Base-by-base conservation (phyloP, 2,329 filamentous ascomycete species). In the Fusarium clavum region DNA sequence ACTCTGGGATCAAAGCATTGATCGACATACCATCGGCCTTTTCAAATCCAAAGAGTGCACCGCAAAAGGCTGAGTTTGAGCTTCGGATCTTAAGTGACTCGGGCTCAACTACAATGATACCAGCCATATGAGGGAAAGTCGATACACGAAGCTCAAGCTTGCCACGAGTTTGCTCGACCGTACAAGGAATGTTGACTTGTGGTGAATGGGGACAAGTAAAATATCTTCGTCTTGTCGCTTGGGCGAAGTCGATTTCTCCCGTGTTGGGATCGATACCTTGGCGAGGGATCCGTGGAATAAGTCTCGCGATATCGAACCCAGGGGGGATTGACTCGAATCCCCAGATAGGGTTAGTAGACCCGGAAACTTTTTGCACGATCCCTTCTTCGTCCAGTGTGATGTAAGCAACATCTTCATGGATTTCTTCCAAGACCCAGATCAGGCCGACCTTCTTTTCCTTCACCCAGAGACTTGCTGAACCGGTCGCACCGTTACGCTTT, bases 381-480 rank as follows among this genome's bases (percentile, higher is more conserved):
- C 94, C 94, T 29, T 93, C 90, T 60, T 94, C 91, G 76, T 97
- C 92, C 22, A 97, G 86, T 13, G 85, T 86, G 45, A 99, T 81
- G 65, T 89, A 88, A 6, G 93, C 94, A 41, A 96, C 91, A 78
- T 99, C 94, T 80, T 99, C 96, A 58, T 95, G 93, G 65, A 99
- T 98, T 81, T 99, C 96, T 79, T 99, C 96, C 4, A 99, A 82
- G 11, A 99, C 96, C 96, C 96, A 99, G 64, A 99, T 98, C 64
- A 99, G 82, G 12, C 95, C 94, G 55, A 94, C 90, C 51, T 91
- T 89, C 81, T 99, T 99, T 80, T 99, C 96, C 83, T 99, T 99
- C 6, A 99, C 96, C 96, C 96, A 99, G 41, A 99, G 83, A 80
- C 94, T 98, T 40, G 96, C 96, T 61, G 96, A 94, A 4, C 96